Base-by-base conservation (phyloP, 2,329 filamentous ascomycete species). In the Mycogone perniciosa region DNA sequence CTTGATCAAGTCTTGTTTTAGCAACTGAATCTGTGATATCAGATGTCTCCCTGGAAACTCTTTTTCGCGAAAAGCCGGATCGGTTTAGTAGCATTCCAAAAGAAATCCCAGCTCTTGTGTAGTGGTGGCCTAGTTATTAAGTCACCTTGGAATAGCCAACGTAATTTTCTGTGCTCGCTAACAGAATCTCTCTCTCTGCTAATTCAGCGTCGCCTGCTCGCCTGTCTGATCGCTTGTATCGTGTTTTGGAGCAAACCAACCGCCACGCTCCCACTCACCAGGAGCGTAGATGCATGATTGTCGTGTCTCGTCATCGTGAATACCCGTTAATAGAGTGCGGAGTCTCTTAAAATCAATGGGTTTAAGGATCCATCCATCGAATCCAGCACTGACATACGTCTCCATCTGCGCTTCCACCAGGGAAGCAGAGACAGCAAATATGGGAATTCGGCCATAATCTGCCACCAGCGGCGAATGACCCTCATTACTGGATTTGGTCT, bases 351-450 rank as follows among this genome's bases (percentile, higher is more conserved):
- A 95, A 54, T 92, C 84, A 41, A 95, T 87, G 0, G 89, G 89
- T 62, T 95, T 95, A 51, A 95, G 71, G 29, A 96, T 90, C 89
- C 89, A 95, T 27, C 86, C 90, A 58, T 95, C 89, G 58, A 95
- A 95, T 0, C 90, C 90, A 6, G 83, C 82, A 41, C 86, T 76
- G 40, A 89, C 79, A 58, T 95, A 96, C 0, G 69, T 78, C 38
- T 84, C 73, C 46, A 73, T 78, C 41, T 90, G 79, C 13, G 75
- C 77, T 64, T 95, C 90, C 1, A 87, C 62, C 1, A 95, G 71
- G 0, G 88, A 92, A 6, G 90, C 89, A 0, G 89, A 95, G 0
- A 95, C 89, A 0, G 89, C 90, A 59, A 96, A 89, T 46, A 95
- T 86, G 0, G 90, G 88, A 2, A 91, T 77, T 31, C 86, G 79